phyloP scores from a whole-genome alignment of 225 moss, liverwort and hornwort genomes.

The Pleurozium schreberi region DNA sequence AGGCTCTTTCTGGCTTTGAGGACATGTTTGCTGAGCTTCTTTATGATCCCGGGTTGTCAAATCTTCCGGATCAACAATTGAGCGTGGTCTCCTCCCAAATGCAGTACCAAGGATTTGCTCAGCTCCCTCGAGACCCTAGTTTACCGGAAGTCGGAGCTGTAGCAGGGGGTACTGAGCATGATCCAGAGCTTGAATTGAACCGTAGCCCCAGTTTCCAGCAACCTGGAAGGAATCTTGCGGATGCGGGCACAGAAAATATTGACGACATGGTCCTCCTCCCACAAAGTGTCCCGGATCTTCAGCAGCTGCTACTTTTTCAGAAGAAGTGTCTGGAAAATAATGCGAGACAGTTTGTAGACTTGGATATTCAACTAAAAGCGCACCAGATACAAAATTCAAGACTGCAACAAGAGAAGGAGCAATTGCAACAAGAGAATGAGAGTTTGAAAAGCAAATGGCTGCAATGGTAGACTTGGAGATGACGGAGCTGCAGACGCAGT shows the following conservation, averaged over 20 bases:
- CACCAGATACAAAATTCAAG: neutral
- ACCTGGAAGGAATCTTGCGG: neutral
- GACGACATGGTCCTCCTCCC: neutral
- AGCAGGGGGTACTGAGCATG: neutral
- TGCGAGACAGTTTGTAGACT: no score
- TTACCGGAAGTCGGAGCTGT: no score
- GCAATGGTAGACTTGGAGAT: neutral
- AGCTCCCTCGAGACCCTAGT: neutral
- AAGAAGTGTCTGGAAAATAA: neutral
- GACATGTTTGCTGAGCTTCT: neutral
- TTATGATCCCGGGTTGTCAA: no score
- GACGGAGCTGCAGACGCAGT: neutral
- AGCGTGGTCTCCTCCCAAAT: neutral
- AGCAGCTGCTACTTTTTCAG: neutral
- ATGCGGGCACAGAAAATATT: neutral
- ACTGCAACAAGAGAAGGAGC: neutral
- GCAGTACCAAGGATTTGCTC: neutral
- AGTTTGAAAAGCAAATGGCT: no score
- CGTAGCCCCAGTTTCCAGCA: neutral
- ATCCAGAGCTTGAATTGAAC: neutral
- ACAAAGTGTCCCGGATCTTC: neutral
- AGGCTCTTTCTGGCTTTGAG: neutral
- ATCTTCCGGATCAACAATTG: no score
- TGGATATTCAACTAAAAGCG: neutral
- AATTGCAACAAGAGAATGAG: neutral